Evolutionary conservation across 192 early-diverging fungal genomes (phyloP).

Genomic region (Coemansia asiatica): DNA sequence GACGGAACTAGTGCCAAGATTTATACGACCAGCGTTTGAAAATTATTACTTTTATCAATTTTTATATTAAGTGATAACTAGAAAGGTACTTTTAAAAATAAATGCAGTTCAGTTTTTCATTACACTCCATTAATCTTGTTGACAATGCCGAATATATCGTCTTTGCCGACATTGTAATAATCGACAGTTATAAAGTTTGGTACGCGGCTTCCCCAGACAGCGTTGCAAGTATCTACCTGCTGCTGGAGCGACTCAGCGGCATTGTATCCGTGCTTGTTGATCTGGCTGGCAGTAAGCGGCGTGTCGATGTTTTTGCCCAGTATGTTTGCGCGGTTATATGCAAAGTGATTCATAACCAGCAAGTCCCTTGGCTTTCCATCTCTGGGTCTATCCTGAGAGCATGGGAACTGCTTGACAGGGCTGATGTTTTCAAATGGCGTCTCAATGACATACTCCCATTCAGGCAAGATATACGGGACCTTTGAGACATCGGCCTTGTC

Average conservation of each 20-base stretch:
- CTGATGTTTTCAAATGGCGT: conserved; percentile 42
- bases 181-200: conserved; percentile 50
- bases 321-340: conserved; percentile 35
- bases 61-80: no score
- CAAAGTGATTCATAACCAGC: conserved; percentile 53
- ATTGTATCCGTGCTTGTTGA: conserved; percentile 37
- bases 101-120: background rate
- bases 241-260: conserved; percentile 19
- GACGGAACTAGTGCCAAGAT: conserved; percentile 65
- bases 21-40: conserved; percentile 19
- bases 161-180: conserved; percentile 43
- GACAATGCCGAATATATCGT: conserved; percentile 31
- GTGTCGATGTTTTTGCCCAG: conserved; percentile 31
- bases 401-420: conserved; percentile 35
- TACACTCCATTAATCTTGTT: conserved; percentile 27
- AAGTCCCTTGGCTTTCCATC: conserved; percentile 37
- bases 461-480: conserved; percentile 54
- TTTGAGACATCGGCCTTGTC: conserved; percentile 57
- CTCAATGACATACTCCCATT: conserved; percentile 53
- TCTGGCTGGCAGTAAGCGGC: conserved; percentile 19
- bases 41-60: conserved; percentile 1
- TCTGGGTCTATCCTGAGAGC: conserved; percentile 41
- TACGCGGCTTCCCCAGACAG: conserved; percentile 25
- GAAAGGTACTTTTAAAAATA: no score
- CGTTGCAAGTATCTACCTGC: conserved; percentile 31